Evolutionary conservation across 169 alveolate genomes (phyloP).

Genomic region (Babesia sp.): DNA sequence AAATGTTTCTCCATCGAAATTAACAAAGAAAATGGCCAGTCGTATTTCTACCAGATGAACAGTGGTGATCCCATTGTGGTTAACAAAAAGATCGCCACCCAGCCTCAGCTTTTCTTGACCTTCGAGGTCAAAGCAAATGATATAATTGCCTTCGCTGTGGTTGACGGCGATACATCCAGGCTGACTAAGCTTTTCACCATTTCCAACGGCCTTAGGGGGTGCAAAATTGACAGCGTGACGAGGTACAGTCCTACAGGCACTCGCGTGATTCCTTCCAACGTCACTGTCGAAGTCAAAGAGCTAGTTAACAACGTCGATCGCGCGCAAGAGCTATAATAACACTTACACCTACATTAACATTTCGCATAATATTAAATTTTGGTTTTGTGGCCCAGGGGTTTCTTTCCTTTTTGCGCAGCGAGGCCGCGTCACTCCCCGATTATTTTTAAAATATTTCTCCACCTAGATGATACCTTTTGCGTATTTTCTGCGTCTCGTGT

Average conservation of each 20-base stretch:
- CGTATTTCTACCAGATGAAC: constrained; percentile 57
- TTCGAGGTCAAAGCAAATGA: constrained; percentile 40
- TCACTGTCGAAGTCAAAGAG: constrained; percentile 1
- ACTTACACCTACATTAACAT: neutral
- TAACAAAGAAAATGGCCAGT: constrained; percentile 28
- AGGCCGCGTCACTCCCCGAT: no score
- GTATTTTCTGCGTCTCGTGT: no score
- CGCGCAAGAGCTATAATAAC: constrained; percentile 10
- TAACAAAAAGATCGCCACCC: constrained; percentile 13
- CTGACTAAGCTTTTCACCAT: constrained; percentile 55
- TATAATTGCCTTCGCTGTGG: constrained; percentile 35
- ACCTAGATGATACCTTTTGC: no score
- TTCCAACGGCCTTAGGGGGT: constrained; percentile 44
- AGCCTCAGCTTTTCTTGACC: constrained; percentile 12
- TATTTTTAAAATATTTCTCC: no score
- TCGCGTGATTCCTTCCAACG: constrained; percentile 9
- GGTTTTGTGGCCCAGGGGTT: neutral
- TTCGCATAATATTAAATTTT: neutral
- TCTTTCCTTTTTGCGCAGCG: no score
- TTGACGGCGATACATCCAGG: constrained; percentile 3
- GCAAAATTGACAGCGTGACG: constrained; percentile 46
- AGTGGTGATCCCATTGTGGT: constrained; percentile 60
- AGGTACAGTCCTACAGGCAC: constrained; percentile 18
- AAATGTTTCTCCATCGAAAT: constrained; percentile 56
- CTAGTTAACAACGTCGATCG: neutral